phyloP scores from a whole-genome alignment of 805 yeast species.

The Candida insectalens region DNA sequence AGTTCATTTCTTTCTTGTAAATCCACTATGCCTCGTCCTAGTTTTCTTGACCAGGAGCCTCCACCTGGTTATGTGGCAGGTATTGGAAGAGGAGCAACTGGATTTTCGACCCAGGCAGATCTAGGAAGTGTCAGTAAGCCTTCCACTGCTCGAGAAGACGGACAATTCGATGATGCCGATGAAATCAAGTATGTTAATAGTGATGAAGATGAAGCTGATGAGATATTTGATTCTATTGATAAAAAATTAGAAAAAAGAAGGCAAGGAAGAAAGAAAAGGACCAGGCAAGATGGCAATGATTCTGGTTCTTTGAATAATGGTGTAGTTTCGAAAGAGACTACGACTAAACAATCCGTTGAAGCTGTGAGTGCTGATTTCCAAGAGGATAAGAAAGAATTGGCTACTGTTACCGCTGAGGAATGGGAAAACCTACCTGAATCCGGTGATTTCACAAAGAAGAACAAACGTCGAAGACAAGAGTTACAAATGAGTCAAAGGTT shows the following conservation, averaged over 20 bases:
- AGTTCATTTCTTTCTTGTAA: no score
- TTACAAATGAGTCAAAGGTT: conserved; percentile 55
- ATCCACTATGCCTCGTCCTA: conserved; percentile 25
- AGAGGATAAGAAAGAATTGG: conserved; percentile 56
- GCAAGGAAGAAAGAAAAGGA: conserved; percentile 17
- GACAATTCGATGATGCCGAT: conserved; percentile 20
- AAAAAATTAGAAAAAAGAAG: conserved; percentile 26
- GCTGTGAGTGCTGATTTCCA: conserved; percentile 46
- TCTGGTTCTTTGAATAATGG: conserved; percentile 4
- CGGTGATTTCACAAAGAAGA: conserved; percentile 73
- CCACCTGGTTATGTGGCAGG: conserved; percentile 92
- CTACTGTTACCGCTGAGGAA: conserved; percentile 51
- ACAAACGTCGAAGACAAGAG: conserved; percentile 59
- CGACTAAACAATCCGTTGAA: conserved; percentile 17
- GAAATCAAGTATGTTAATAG: conserved; percentile 32
- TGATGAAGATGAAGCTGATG: conserved; percentile 73
- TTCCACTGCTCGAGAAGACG: conserved; percentile 22
- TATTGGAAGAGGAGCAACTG: conserved; percentile 90
- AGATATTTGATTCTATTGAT: conserved; percentile 60
- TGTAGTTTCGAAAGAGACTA: conserved; percentile 10
- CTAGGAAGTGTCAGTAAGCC: conserved; percentile 31
- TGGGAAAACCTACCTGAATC: conserved; percentile 86
- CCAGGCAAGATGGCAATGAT: conserved; percentile 8
- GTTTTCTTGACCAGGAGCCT: conserved; percentile 74
- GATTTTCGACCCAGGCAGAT: conserved; percentile 81